Conservation (phyloP, 2,329 filamentous ascomycete species). For the Neonectria magnoliae region DNA sequence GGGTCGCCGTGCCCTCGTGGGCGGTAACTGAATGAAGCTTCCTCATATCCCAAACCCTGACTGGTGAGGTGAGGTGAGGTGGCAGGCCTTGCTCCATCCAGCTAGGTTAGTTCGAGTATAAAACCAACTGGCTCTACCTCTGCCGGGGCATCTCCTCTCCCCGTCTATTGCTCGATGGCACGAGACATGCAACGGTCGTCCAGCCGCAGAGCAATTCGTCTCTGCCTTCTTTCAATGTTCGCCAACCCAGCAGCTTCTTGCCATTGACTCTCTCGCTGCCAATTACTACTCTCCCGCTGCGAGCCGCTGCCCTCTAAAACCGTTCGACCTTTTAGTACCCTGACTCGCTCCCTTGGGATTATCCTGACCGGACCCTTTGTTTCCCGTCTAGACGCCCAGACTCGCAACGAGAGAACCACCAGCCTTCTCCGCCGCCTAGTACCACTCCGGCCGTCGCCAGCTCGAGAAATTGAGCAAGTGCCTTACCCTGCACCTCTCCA, state of each 20-base stretch:
- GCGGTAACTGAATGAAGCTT: constrained; percentile 30
- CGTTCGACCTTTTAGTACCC: constrained; percentile 4
- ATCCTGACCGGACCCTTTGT: constrained; percentile 9
- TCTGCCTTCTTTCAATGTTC: constrained; percentile 25
- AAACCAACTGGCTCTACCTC: constrained; percentile 53
- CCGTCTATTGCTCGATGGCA: constrained; percentile 51
- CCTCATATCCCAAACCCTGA: constrained; percentile 14
- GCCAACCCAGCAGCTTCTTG: constrained; percentile 9
- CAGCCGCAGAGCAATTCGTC: constrained; percentile 47
- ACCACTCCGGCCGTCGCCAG: constrained; percentile 10
- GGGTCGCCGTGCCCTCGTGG: constrained; percentile 25
- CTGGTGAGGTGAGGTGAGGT: constrained; percentile 2
- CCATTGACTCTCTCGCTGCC: constrained; percentile 18
- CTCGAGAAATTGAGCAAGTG: constrained; percentile 13
- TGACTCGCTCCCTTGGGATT: constrained; percentile 18
- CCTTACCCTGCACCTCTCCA: constrained; percentile 1
- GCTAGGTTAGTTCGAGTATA: constrained; percentile 46
- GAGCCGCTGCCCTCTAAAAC: constrained; percentile 10
- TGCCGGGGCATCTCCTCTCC: constrained; percentile 41
- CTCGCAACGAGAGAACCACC: background rate
- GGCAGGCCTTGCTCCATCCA: constrained; percentile 33
- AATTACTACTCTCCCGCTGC: constrained; percentile 9
- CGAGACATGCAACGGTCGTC: constrained; percentile 54
- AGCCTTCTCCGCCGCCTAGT: constrained; percentile 7
- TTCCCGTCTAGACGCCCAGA: constrained; percentile 13